A percentile compares a stretch with the other conserved stretches of the same genome.
Evolutionary conservation across 352 stramenopile species (phyloP).

Genomic region (Globisporangium cystogenes): DNA sequence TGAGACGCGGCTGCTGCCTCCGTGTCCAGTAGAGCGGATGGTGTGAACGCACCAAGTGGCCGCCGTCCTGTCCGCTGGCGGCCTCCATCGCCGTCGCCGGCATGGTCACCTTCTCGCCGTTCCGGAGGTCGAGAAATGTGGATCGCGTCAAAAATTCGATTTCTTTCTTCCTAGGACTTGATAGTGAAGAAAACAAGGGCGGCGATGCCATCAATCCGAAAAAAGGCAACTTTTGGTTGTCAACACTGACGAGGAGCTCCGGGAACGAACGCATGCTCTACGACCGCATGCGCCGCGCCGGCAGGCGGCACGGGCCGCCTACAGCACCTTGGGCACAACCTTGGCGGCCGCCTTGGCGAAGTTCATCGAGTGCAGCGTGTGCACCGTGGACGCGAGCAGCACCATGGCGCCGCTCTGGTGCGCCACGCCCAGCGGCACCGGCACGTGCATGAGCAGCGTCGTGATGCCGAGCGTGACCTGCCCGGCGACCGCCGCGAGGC

Average conservation of each 20-base stretch:
- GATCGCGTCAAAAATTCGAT: too few species aligned
- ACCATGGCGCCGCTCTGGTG: constrained; percentile 97
- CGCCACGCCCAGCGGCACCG: constrained; percentile 91
- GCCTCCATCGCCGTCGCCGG: not conserved
- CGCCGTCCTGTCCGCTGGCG: constrained; percentile 4
- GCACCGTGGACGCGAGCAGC: constrained; percentile 92
- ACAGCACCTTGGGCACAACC: constrained; percentile 29
- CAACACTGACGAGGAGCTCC: not conserved
- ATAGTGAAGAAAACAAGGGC: not conserved
- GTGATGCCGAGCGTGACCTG: constrained; percentile 95
- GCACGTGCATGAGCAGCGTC: constrained; percentile 96
- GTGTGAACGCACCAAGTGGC: constrained; percentile 10
- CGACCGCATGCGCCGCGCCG: not conserved
- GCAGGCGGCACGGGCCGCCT: not conserved
- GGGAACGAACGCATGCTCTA: not conserved
- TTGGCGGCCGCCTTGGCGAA: constrained; percentile 62
- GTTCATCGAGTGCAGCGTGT: constrained; percentile 87
- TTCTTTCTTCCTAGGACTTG: not conserved
- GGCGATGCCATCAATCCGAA: too few species aligned
- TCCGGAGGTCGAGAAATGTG: not conserved
- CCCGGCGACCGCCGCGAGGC: constrained; percentile 55
- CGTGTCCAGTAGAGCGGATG: not conserved
- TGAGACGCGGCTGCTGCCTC: not conserved
- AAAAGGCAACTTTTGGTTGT: not conserved
- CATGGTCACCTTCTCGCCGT: not conserved